Evolutionary conservation across 345 rosid species (phyloP), one percentile per base, ranked within the genome.

Genomic region (Salix brachista): DNA sequence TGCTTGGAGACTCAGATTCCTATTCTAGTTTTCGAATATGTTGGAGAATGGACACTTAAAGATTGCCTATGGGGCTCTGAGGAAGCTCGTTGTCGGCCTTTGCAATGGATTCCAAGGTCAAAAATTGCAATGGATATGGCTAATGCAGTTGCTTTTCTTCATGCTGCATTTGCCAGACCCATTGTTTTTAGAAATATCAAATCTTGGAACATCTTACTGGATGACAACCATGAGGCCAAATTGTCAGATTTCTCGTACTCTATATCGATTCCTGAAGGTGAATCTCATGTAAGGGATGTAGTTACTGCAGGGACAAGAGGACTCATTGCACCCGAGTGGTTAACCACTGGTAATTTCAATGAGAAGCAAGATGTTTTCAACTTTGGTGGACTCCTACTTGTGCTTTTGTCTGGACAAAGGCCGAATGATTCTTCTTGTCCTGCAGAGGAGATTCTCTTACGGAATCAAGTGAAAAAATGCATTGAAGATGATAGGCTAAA

Each of bases 301-400:
- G 14, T 32, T 6, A 5, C n/a, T n/a, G n/a, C 25, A 25, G 84
- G 77, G 14, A 70, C 73, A 19, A 0, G 0, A 0, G 67, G 75
- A 41, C n/a, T 8, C 39, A 1, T 54, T 3, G 79, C 80, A 8
- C 84, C 83, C 5, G 82, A 76, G 17, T 70, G 25, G 34, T 1
- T 44, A 0, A 66, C 65, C 0, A 73, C 69, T 2, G 79, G 71
- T 64, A 8, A 23, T 12, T 32, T 64, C 52, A 76, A 60, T 26
- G 88, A 85, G 77, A 85, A 70, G 73, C 16, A 0, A 17, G 84
- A 83, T 73, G 88, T 76, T 72, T 80, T 12, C 67, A 13, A 14
- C 8, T 75, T 83, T 6, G 85, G 84, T 23, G 36, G 32, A 23
- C 3, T 73, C 13, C 48, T 83, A 12, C 26, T 78, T 3, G 64